phyloP scores from a whole-genome alignment of 2,329 filamentous ascomycete species.

The Colletotrichum chrysophilum region DNA sequence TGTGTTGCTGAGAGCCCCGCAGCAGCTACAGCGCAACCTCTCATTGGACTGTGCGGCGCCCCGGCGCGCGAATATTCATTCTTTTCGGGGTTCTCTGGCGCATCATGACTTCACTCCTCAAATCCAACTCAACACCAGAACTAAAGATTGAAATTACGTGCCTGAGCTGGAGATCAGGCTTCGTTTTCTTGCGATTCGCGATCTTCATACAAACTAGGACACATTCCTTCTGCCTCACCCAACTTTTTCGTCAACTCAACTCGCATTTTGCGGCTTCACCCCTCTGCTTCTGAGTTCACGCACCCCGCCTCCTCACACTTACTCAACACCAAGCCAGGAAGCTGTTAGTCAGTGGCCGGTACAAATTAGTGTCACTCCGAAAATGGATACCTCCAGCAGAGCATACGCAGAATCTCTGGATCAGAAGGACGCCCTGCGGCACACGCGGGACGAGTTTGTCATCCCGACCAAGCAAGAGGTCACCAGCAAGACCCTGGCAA shows the following conservation, averaged over 20 bases:
- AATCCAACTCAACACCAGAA: not conserved
- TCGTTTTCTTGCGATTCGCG: not conserved
- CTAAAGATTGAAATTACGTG: not conserved
- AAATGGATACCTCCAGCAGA: conserved; percentile 6
- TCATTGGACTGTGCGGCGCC: conserved; percentile 7
- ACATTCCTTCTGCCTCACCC: not conserved
- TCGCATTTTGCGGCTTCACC: not conserved
- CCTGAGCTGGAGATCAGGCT: not conserved
- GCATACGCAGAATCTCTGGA: conserved; percentile 46
- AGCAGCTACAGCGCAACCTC: not conserved
- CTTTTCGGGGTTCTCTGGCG: not conserved
- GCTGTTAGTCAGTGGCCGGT: not conserved
- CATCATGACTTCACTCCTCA: conserved; percentile 11
- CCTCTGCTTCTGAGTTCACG: not conserved
- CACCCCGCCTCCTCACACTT: not conserved
- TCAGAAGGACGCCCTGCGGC: conserved; percentile 56
- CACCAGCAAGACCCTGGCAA: conserved; percentile 30
- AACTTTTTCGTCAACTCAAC: not conserved
- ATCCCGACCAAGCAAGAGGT: conserved; percentile 60
- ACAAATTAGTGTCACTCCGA: not conserved
- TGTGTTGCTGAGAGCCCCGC: not conserved
- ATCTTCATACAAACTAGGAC: not conserved
- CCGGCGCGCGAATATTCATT: not conserved
- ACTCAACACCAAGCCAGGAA: not conserved
- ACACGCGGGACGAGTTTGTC: conserved; percentile 70